These are phyloP conservation scores for Ophiocordyceps unilateralis DNA, from an alignment of 2,329 filamentous ascomycete genomes.

Conservation along the genomic window DNA sequence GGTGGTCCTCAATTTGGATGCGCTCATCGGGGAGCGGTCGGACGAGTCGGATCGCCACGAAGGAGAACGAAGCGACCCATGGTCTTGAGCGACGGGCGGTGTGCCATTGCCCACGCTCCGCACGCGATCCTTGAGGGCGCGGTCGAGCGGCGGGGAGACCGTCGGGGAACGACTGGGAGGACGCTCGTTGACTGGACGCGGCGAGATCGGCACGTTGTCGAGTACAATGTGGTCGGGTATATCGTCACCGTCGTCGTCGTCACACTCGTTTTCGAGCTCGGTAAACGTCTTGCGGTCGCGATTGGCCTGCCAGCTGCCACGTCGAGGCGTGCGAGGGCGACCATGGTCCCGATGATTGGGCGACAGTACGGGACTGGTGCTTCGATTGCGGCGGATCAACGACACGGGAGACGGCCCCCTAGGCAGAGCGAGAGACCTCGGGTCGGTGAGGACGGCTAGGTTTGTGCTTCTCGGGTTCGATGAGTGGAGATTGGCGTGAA, in stretches of 20 bases:
- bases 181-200: constrained; percentile 42
- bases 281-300: constrained; percentile 47
- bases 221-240: constrained; percentile 65
- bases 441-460: constrained; percentile 19
- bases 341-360: constrained; percentile 25
- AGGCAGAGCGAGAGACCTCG: constrained; percentile 12
- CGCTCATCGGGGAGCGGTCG: constrained; percentile 19
- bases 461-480: constrained; percentile 35
- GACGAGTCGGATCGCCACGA: constrained; percentile 31
- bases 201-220: constrained; percentile 70
- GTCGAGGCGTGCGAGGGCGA: constrained; percentile 22
- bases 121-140: constrained; percentile 30
- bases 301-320: constrained; percentile 57
- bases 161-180: constrained; percentile 35
- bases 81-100: constrained; percentile 38
- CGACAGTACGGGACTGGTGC: constrained; percentile 31
- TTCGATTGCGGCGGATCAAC: constrained; percentile 24
- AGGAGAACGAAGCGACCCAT: constrained; percentile 41
- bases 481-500: constrained; percentile 27
- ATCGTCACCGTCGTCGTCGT: constrained; percentile 59
- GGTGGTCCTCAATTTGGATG: constrained; percentile 40
- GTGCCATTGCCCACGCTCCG: constrained; percentile 48
- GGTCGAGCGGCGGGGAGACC: constrained; percentile 34
- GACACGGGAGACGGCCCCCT: constrained; percentile 17
- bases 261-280: constrained; percentile 59